Conservation (phyloP, 2,329 filamentous ascomycete genomes). For the Ilyonectria mors-panacis region DNA sequence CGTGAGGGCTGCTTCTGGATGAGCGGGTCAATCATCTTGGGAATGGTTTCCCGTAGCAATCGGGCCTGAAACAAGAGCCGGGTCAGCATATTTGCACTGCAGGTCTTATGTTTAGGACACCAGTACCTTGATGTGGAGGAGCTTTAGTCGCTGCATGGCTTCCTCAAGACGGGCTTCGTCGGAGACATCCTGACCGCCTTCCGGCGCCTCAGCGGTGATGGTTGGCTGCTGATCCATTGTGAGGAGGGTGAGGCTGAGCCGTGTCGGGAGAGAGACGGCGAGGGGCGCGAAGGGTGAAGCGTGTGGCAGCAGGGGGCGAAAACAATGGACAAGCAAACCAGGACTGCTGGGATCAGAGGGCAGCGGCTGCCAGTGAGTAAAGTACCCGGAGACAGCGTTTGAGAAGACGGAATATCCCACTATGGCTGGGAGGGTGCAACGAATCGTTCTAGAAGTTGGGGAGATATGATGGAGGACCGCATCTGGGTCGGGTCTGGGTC, state of each 20-base stretch:
- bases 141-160: constrained; percentile 65
- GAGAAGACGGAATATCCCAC: constrained; percentile 13
- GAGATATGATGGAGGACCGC: constrained; percentile 24
- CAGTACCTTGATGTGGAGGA: constrained; percentile 68
- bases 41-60: constrained; percentile 55
- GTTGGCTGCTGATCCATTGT: constrained; percentile 43
- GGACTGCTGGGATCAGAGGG: constrained; percentile 10
- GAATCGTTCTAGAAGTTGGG: constrained; percentile 43
- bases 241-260: constrained; percentile 15
- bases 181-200: constrained; percentile 52
- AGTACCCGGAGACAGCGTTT: constrained; percentile 33
- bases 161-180: constrained; percentile 66
- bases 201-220: constrained; percentile 37
- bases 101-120: constrained; percentile 20
- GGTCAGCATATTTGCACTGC: constrained; percentile 41
- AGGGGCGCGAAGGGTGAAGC: constrained; percentile 1
- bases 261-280: constrained; percentile 1
- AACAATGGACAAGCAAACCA: constrained; percentile 32
- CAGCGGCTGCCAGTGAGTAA: constrained; percentile 20
- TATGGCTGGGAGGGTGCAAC: constrained; percentile 23
- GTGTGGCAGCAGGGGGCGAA: constrained; percentile 14
- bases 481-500: constrained; percentile 14
- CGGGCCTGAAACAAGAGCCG: constrained; percentile 48
- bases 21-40: constrained; percentile 63
- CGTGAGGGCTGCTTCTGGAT: constrained; percentile 65